Evolutionary conservation across 139 green algal genomes (phyloP), one percentile per base, ranked within the genome.

Genomic region (Tetraselmis striata): DNA sequence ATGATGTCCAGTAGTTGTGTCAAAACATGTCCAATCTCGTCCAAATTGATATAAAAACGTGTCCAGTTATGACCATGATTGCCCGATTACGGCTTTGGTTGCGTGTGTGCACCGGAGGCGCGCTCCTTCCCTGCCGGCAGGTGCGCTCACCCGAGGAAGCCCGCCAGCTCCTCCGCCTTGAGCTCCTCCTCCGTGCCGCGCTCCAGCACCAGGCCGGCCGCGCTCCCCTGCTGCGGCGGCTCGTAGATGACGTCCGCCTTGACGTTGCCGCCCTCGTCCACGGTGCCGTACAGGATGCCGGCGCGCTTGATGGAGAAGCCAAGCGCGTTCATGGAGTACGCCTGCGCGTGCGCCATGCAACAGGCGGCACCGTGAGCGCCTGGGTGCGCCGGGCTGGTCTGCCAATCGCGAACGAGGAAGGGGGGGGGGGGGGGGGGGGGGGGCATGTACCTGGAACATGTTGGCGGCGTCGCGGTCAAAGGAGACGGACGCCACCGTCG

Each of bases 401-500:
- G n/a, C n/a, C n/a, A n/a, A n/a, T n/a, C n/a, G n/a, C n/a, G n/a
- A n/a, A n/a, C n/a, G n/a, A n/a, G n/a, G n/a, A n/a, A n/a, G n/a
- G n/a, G n/a, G n/a, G n/a, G n/a, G n/a, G n/a, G n/a, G n/a, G n/a
- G n/a, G n/a, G n/a, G n/a, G n/a, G n/a, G n/a, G n/a, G n/a, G 87
- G 98, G 95, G 79, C 98, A 98, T 11, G 82, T 80, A n/a, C n/a
- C n/a, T 98, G 95, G 78, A 99, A 98, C 23, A 83, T 80, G 85
- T 98, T 95, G n/a, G 95, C 96, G 0, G 96, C 94, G 30, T 94
- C 77, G 1, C 90, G 89, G 80, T 98, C 96, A 86, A 99, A 98
- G 0, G 94, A 98, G 0, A 98, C 90, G 0, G 85, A 92, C 18
- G 89, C 84, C 11, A 86, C 86, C 88, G 85, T 92, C 29, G 95